These are phyloP conservation scores for Zygosaccharomyces bisporus DNA, from an alignment of 805 yeast genomes.

Conservation along the genomic window DNA sequence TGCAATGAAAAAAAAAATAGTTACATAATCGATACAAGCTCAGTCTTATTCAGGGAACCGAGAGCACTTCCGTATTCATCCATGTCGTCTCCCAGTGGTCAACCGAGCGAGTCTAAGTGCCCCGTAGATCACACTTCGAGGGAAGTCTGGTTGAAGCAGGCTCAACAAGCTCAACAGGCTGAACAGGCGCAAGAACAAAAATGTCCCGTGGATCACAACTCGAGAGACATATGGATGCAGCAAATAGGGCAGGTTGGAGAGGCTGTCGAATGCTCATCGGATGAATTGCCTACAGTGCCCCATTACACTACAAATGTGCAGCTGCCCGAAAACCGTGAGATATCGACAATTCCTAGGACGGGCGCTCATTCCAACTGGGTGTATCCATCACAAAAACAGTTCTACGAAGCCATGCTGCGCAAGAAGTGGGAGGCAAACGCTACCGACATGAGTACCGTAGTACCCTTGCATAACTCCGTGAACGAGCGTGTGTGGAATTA, in stretches of 20 bases:
- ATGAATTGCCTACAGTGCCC: conserved; percentile 32
- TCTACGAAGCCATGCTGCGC: conserved; percentile 88
- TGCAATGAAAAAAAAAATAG: neutral
- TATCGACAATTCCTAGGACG: conserved; percentile 81
- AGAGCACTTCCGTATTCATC: neutral
- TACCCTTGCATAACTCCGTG: conserved; percentile 90
- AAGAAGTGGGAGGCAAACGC: conserved; percentile 84
- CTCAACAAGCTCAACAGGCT: neutral
- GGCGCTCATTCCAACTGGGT: conserved; percentile 73
- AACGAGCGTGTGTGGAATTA: conserved; percentile 91
- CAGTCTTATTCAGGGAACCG: too few relatives aligned
- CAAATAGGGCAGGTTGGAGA: conserved; percentile 27
- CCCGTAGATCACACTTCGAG: conserved; percentile 69
- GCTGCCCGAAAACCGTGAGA: conserved; percentile 69
- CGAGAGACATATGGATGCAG: conserved; percentile 54
- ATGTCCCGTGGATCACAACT: conserved; percentile 70
- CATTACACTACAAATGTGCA: conserved; percentile 36
- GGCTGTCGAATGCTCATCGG: conserved; percentile 46
- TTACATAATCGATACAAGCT: too few relatives aligned
- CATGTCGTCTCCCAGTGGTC: neutral
- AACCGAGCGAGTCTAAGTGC: conserved; percentile 39
- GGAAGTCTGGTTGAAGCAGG: conserved; percentile 49
- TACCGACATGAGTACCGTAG: conserved; percentile 81
- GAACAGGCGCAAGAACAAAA: conserved; percentile 23
- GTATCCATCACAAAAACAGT: conserved; percentile 93